A percentile compares a stretch with the other conserved stretches of the same genome.
Evolutionary conservation across 805 yeast genomes (phyloP).

Genomic region (Yarrowia sp.): DNA sequence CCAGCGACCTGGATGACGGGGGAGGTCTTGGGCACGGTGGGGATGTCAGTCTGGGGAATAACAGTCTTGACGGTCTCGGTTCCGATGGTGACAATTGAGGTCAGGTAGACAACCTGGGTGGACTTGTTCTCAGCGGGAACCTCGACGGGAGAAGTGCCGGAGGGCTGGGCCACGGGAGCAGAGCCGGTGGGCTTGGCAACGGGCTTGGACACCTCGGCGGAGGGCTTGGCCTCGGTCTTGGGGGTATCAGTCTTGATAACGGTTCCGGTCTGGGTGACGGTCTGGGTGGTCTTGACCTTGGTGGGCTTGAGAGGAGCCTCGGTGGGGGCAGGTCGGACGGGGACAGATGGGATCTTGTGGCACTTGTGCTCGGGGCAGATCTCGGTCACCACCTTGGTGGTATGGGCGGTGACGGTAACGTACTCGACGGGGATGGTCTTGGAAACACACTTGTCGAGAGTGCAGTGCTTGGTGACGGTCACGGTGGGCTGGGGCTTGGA

Average conservation of each 20-base stretch:
- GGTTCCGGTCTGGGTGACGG: background rate
- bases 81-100: background rate
- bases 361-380: constrained; percentile 2
- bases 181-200: background rate
- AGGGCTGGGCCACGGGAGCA: background rate
- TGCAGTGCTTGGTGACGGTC: background rate
- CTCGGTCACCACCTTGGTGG: constrained; percentile 2
- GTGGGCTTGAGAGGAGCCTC: constrained; percentile 11
- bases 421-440: background rate
- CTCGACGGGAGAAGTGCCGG: background rate
- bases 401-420: background rate
- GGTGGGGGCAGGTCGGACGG: background rate
- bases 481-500: constrained; percentile 5
- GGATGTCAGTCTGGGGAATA: background rate
- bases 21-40: background rate
- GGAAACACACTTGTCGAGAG: constrained; percentile 1
- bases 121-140: too few species aligned
- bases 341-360: background rate
- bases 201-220: background rate
- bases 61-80: constrained; percentile 1
- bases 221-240: background rate
- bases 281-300: background rate
- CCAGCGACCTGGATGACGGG: background rate
- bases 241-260: background rate
- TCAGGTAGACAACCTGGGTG: background rate